Percentiles rank a stretch among this genome's conserved stretches.
Conservation (phyloP, 192 early-diverging fungal species). For the Coemansia sp. region DNA sequence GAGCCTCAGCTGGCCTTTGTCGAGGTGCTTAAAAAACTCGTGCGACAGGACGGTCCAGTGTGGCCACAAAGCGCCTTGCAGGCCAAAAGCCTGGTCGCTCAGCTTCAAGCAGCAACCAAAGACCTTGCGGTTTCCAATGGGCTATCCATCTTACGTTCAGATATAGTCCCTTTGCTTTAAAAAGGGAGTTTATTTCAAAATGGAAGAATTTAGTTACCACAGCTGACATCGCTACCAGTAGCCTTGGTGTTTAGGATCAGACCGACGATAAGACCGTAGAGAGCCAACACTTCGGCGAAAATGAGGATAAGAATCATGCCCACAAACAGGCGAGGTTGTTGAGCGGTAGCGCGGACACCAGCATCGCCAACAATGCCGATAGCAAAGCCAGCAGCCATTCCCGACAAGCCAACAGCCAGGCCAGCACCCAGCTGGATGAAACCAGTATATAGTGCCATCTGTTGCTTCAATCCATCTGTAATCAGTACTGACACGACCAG, state of each 20-base stretch:
- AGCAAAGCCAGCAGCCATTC: conserved; percentile 86
- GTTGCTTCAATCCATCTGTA: conserved; percentile 69
- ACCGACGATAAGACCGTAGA: conserved; percentile 83
- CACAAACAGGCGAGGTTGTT: conserved; percentile 79
- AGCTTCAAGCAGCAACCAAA: conserved; percentile 10
- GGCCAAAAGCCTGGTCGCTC: conserved; percentile 41
- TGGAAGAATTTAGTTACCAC: conserved; percentile 26
- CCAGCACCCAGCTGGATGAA: conserved; percentile 82
- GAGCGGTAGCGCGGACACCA: conserved; percentile 77
- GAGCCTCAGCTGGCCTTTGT: conserved; percentile 6
- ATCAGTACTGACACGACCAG: conserved; percentile 94
- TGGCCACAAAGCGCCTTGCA: conserved; percentile 42
- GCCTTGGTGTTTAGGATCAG: conserved; percentile 83
- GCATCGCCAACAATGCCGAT: conserved; percentile 90
- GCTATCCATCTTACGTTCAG: no score
- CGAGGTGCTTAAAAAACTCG: conserved; percentile 8
- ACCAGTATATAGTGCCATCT: conserved; percentile 69
- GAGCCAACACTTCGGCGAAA: conserved; percentile 85
- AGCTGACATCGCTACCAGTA: conserved; percentile 50
- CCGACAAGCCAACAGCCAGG: conserved; percentile 76
- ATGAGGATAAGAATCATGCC: conserved; percentile 86
- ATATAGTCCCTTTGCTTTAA: no score
- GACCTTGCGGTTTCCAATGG: no score
- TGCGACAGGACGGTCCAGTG: conserved; percentile 11
- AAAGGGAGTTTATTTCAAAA: no score